Percentiles rank a stretch among this genome's conserved stretches.
phyloP scores from a whole-genome alignment of 2,329 filamentous ascomycete genomes.

The Colletotrichum scovillei region DNA sequence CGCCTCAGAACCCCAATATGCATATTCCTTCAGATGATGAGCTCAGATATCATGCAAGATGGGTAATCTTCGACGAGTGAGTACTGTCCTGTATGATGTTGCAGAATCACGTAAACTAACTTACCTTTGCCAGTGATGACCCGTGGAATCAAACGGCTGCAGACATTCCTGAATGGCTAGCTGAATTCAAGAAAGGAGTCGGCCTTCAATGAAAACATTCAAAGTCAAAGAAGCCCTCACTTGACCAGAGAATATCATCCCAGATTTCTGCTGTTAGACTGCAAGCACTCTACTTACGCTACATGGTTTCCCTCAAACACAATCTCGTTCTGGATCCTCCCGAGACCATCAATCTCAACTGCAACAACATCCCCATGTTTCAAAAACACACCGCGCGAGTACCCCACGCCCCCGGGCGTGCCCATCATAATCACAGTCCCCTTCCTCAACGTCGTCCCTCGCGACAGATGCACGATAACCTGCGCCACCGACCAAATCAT shows the following conservation, averaged over 20 bases:
- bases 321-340: not conserved
- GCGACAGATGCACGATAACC: not conserved
- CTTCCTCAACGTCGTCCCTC: not conserved
- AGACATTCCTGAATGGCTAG: conserved; percentile 27
- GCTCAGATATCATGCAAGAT: conserved; percentile 46
- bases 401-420: not conserved
- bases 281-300: too few relatives aligned
- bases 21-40: conserved; percentile 49
- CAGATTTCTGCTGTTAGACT: too few relatives aligned
- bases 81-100: not conserved
- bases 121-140: conserved; percentile 10
- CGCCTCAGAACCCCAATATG: conserved; percentile 43
- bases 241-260: not conserved
- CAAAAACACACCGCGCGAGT: not conserved
- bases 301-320: not conserved
- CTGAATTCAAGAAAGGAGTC: conserved; percentile 24
- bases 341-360: not conserved
- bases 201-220: not conserved
- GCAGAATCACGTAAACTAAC: not conserved
- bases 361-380: not conserved
- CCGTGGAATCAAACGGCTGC: conserved; percentile 36
- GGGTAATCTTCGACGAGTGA: conserved; percentile 46
- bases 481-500: not conserved
- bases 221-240: not conserved
- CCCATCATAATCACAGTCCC: not conserved